phyloP scores from a whole-genome alignment of 177 flowering plant species.

The Tripterygium wilfordii region DNA sequence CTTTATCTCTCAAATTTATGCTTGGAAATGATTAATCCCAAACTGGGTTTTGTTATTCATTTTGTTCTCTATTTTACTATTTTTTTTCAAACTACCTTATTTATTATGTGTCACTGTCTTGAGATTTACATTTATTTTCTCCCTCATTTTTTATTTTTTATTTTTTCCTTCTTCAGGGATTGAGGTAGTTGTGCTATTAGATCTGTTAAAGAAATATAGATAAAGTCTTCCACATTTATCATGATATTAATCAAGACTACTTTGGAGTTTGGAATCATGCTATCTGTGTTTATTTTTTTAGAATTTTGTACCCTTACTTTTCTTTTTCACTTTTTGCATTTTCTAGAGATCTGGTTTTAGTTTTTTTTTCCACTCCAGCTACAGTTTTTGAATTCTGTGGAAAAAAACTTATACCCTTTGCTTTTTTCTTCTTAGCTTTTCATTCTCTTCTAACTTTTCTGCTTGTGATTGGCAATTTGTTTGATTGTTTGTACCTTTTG shows the following conservation, averaged over 20 bases:
- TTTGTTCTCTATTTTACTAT: no score
- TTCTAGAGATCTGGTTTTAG: conserved; percentile 1
- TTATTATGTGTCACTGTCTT: no score
- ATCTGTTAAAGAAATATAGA: no score
- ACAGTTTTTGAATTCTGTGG: no score
- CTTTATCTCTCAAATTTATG: neutral
- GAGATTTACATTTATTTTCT: neutral
- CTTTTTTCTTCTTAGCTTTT: no score
- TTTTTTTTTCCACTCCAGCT: neutral
- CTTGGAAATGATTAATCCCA: no score
- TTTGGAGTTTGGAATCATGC: conserved; percentile 4
- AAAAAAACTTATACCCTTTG: no score
- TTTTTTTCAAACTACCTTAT: no score
- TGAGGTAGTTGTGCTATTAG: conserved; percentile 5
- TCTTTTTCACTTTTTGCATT: neutral
- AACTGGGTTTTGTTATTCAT: no score
- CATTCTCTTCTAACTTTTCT: no score
- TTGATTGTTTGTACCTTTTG: conserved; percentile 9
- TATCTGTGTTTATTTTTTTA: conserved; percentile 3
- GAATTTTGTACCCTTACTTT: conserved; percentile 6
- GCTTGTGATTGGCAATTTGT: neutral
- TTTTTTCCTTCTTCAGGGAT: neutral
- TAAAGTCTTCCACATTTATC: no score
- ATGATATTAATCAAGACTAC: conserved; percentile 4
- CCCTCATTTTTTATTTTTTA: no score